Base-by-base conservation (phyloP, 768 basidiomycete species). In the Leccinellum luteum region DNA sequence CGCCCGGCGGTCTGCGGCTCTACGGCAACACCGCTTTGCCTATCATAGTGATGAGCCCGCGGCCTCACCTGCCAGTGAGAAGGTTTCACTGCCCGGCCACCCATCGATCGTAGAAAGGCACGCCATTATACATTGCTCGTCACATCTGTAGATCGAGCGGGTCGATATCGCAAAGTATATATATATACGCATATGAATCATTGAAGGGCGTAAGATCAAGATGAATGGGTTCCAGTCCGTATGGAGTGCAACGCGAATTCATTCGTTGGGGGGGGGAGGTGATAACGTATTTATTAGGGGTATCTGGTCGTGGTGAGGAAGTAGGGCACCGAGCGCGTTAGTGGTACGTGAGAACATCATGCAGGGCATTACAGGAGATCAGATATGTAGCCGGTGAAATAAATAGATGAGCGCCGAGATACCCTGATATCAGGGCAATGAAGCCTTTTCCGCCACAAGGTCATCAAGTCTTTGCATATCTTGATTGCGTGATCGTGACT, bases 391-490 rank as follows among this genome's bases (percentile, higher is more conserved):
- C 51, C 51, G 35, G 48, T 48, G 61, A 64, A 43, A 63, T 66
- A 69, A 65, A 57, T 70, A 63, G 57, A 54, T 31, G 41, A 51
- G 41, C 50, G 57, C 45, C 49, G 41, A 57, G 48, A 54, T 48
- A 43, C 51, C 60, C 57, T 58, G 52, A 56, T 13, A 43, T 19
- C 19, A 72, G 65, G 70, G 66, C 54, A 65, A 58, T 48, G n/a
- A 64, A 19, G 64, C 58, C 59, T 87, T 89, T 73, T 86, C 85
- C 49, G 80, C 76, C 10, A 84, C 78, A 21, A 85, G 78, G 49
- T 78, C 72, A 53, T 80, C 74, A 56, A 85, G 71, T 64, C 78
- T 74, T 63, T 78, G 76, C 60, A 77, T 72, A 55, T 77, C 76
- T 50, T 77, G 80, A 57, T 78, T 76, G 52, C 75, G 72, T 44